Evolutionary conservation across 2,329 filamentous ascomycete genomes (phyloP).

Genomic region (Fusarium sp.): DNA sequence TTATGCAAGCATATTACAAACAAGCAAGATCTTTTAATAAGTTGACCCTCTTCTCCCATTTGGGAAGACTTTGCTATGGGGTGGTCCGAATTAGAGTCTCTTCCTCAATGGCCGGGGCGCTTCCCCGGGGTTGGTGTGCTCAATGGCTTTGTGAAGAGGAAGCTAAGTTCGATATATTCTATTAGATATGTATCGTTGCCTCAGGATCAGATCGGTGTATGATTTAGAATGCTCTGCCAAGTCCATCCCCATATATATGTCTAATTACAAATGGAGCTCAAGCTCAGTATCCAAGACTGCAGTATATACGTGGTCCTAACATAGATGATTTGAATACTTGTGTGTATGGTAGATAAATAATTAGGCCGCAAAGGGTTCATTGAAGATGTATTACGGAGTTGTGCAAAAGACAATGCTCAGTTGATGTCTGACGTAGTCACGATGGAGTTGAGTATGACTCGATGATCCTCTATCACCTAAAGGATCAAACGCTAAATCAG

Average conservation of each 20-base stretch:
- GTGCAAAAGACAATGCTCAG: background rate
- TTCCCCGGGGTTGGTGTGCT: background rate
- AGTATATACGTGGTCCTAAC: background rate
- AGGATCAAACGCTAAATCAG: background rate
- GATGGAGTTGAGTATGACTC: slow-evolving; percentile 12
- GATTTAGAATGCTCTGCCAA: background rate
- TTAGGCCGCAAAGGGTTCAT: background rate
- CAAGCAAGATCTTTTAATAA: background rate
- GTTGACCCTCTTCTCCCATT: too few species aligned
- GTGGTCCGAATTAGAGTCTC: background rate
- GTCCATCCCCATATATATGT: background rate
- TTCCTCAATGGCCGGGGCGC: background rate
- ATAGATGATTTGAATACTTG: background rate
- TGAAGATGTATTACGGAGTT: background rate
- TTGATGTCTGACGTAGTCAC: background rate
- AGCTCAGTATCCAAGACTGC: background rate
- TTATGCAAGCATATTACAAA: background rate
- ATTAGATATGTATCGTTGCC: background rate
- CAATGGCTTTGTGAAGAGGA: background rate
- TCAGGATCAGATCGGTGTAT: background rate
- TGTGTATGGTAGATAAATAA: background rate
- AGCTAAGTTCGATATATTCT: background rate
- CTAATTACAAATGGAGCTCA: background rate
- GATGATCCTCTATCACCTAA: background rate
- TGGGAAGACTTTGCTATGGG: background rate